These are phyloP conservation scores for Lactifluus volemus DNA, from an alignment of 768 basidiomycete genomes.

Conservation along the genomic window DNA sequence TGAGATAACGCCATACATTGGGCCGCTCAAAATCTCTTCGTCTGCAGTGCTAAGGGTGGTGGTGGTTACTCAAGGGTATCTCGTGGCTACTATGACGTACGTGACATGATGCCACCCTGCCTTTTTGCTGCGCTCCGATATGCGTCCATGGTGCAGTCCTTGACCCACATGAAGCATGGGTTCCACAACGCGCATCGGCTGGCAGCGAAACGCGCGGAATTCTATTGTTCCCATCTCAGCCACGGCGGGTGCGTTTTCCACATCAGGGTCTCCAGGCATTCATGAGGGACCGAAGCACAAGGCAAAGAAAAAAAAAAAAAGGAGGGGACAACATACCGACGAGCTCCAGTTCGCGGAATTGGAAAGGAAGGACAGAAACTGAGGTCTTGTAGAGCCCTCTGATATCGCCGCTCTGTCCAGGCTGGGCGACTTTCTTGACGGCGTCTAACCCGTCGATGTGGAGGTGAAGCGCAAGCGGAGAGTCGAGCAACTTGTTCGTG, in stretches of 20 bases:
- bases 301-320: neutral
- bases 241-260: constrained; percentile 3
- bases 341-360: constrained; percentile 7
- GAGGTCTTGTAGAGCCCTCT: neutral
- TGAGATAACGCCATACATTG: neutral
- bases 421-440: neutral
- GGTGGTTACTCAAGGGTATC: neutral
- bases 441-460: neutral
- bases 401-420: neutral
- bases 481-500: neutral
- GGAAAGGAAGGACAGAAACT: neutral
- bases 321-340: constrained; percentile 1
- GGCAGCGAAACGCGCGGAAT: constrained; percentile 4
- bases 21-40: neutral
- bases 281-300: neutral
- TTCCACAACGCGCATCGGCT: too few relatives aligned
- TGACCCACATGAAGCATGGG: accelerated
- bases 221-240: constrained; percentile 12
- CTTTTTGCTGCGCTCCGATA: constrained; percentile 15
- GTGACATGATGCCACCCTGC: constrained; percentile 13
- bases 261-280: neutral
- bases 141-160: neutral
- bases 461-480: neutral
- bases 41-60: constrained; percentile 2
- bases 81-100: neutral